phyloP scores from a whole-genome alignment of 352 stramenopile genomes.

The Pythium monospermum region DNA sequence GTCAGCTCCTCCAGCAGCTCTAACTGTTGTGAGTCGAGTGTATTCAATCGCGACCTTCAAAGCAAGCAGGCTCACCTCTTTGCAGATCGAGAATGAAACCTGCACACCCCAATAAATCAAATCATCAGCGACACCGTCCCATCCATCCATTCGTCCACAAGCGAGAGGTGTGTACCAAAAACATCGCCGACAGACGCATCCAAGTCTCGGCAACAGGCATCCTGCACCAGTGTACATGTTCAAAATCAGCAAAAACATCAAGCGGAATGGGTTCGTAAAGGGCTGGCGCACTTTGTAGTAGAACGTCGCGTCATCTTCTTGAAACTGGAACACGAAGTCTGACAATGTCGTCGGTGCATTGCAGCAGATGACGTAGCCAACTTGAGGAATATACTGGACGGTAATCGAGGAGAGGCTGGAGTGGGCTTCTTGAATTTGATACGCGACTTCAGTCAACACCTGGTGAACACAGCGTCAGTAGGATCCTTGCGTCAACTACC shows the following conservation, averaged over 20 bases:
- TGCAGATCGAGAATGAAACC: constrained; percentile 81
- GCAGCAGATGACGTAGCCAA: constrained; percentile 83
- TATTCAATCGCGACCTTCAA: too few relatives aligned
- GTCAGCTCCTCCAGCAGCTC: constrained; percentile 76
- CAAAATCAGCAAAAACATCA: too few relatives aligned
- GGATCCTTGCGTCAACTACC: not conserved
- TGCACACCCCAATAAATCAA: constrained; percentile 14
- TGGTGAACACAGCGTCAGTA: constrained; percentile 14
- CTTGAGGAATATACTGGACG: constrained; percentile 84
- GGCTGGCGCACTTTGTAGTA: constrained; percentile 74
- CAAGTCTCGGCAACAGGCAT: constrained; percentile 71
- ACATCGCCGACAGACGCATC: constrained; percentile 80
- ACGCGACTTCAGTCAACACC: constrained; percentile 79
- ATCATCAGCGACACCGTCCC: not conserved
- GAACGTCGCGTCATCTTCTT: constrained; percentile 82
- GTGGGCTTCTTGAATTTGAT: constrained; percentile 76
- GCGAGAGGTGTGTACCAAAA: constrained; percentile 43
- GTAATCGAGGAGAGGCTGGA: constrained; percentile 67
- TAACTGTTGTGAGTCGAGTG: constrained; percentile 16
- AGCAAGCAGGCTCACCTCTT: too few relatives aligned
- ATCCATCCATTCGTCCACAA: not conserved
- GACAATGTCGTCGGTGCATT: constrained; percentile 57
- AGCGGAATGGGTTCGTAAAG: too few relatives aligned
- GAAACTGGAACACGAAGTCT: constrained; percentile 85
- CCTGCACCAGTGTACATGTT: constrained; percentile 25